A percentile compares a stretch with the other conserved stretches of the same genome.
Evolutionary conservation across 352 stramenopile genomes (phyloP).

Genomic region (Globisporangium nunn): DNA sequence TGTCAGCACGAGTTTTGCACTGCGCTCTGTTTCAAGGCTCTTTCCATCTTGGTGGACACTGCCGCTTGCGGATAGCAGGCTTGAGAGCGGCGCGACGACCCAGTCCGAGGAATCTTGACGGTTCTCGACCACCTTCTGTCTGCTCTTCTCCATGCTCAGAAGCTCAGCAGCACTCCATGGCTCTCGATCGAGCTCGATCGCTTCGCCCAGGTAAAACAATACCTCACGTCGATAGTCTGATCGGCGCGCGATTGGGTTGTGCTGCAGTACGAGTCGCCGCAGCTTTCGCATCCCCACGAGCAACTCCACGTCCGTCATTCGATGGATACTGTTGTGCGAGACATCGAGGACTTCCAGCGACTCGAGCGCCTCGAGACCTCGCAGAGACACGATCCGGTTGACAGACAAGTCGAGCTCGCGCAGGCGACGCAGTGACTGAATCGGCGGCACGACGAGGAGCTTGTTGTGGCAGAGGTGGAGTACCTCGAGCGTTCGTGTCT

Average conservation of each 20-base stretch:
- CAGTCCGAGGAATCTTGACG: neutral
- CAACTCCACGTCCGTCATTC: conserved; percentile 51
- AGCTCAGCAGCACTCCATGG: conserved; percentile 57
- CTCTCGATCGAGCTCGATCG: conserved; percentile 54
- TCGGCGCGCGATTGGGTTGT: conserved; percentile 65
- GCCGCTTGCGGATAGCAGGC: neutral
- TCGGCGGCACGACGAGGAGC: conserved; percentile 31
- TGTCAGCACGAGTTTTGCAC: conserved; percentile 27
- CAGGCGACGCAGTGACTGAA: conserved; percentile 31
- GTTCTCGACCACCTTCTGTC: conserved; percentile 13
- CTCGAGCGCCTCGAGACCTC: conserved; percentile 36
- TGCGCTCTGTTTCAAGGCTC: neutral
- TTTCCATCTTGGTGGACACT: neutral
- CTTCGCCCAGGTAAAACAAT: conserved; percentile 67
- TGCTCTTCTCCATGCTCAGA: conserved; percentile 62
- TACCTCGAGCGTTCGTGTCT: conserved; percentile 29
- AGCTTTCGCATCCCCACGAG: conserved; percentile 37
- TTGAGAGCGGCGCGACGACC: conserved; percentile 2
- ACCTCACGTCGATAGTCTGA: conserved; percentile 79
- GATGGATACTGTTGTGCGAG: conserved; percentile 55
- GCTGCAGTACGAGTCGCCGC: conserved; percentile 39
- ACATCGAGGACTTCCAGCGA: conserved; percentile 52
- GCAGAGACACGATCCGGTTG: conserved; percentile 50
- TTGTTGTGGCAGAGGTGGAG: conserved; percentile 72
- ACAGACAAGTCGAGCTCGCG: conserved; percentile 59